These are phyloP conservation scores for Penicillium sp. DNA, from an alignment of 2,329 filamentous ascomycete genomes.

Conservation along the genomic window DNA sequence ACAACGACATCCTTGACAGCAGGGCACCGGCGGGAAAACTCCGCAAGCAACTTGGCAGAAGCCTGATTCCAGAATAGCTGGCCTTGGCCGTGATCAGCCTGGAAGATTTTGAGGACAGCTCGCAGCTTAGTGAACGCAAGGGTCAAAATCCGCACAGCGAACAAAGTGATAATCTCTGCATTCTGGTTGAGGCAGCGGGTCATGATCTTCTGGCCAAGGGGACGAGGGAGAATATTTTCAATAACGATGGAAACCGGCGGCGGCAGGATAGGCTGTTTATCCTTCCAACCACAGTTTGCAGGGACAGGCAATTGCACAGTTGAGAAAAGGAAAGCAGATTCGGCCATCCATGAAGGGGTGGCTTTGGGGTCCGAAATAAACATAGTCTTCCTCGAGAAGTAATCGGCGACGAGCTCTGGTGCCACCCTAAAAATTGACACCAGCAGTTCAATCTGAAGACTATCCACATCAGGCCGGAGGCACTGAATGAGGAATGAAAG, in stretches of 20 bases:
- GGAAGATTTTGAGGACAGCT: slow-evolving; percentile 60
- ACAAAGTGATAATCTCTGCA: slow-evolving; percentile 77
- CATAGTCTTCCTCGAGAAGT: slow-evolving; percentile 74
- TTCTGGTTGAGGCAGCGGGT: slow-evolving; percentile 75
- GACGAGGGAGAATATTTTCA: slow-evolving; percentile 81
- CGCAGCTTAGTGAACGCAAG: slow-evolving; percentile 76
- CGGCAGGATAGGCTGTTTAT: slow-evolving; percentile 62
- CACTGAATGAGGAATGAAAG: slow-evolving; percentile 75
- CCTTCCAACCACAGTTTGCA: slow-evolving; percentile 64
- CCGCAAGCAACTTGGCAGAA: slow-evolving; percentile 62
- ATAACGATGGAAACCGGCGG: slow-evolving; percentile 76
- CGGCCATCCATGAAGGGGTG: slow-evolving; percentile 91
- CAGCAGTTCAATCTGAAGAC: slow-evolving; percentile 76
- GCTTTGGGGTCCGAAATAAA: slow-evolving; percentile 90
- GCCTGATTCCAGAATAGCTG: slow-evolving; percentile 67
- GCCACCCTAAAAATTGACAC: slow-evolving; percentile 74
- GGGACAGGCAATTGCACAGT: slow-evolving; percentile 74
- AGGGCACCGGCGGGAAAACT: slow-evolving; percentile 76
- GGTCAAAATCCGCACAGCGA: slow-evolving; percentile 75
- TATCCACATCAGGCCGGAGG: slow-evolving; percentile 78
- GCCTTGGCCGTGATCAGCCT: slow-evolving; percentile 43
- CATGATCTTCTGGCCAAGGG: slow-evolving; percentile 75
- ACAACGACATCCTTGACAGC: slow-evolving; percentile 76
- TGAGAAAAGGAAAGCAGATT: slow-evolving; percentile 82
- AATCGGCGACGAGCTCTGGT: slow-evolving; percentile 84